Conservation (phyloP, 129 eudicot genomes). For the Pulicaria dysenterica region DNA sequence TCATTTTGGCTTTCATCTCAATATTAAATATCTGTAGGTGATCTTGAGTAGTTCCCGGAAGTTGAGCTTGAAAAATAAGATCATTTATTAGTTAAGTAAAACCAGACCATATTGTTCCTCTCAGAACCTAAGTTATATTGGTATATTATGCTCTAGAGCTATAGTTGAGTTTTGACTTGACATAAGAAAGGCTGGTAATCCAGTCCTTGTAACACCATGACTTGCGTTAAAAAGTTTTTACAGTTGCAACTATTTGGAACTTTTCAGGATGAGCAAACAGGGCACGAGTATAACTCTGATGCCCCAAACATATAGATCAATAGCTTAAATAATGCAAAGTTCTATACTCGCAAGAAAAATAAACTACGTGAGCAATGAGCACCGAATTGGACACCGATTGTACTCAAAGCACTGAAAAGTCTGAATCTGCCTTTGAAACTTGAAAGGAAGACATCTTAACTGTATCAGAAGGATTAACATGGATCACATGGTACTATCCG, state of each 20-base stretch:
- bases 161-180: not conserved
- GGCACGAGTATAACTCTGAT: not conserved
- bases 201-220: slow-evolving; percentile 11
- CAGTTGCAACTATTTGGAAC: slow-evolving; percentile 19
- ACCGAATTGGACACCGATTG: slow-evolving; percentile 14
- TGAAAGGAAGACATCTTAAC: slow-evolving; percentile 2
- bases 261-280: not conserved
- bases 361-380: not conserved
- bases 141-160: not conserved
- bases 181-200: slow-evolving; percentile 10
- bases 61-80: slow-evolving; percentile 65
- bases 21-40: slow-evolving; percentile 93
- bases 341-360: not conserved
- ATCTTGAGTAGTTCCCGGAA: slow-evolving; percentile 95
- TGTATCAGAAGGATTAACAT: not conserved
- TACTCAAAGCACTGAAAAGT: not conserved
- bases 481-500: not conserved
- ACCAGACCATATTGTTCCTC: slow-evolving; percentile 5
- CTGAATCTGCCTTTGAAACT: not conserved
- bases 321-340: slow-evolving; percentile 4
- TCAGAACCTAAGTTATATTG: not conserved
- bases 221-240: slow-evolving; percentile 20
- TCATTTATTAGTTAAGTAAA: slow-evolving; percentile 23
- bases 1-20: slow-evolving; percentile 82
- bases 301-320: slow-evolving; percentile 6